These are phyloP conservation scores for Striga asiatica DNA, from an alignment of 257 asterid genomes.

Conservation along the genomic window DNA sequence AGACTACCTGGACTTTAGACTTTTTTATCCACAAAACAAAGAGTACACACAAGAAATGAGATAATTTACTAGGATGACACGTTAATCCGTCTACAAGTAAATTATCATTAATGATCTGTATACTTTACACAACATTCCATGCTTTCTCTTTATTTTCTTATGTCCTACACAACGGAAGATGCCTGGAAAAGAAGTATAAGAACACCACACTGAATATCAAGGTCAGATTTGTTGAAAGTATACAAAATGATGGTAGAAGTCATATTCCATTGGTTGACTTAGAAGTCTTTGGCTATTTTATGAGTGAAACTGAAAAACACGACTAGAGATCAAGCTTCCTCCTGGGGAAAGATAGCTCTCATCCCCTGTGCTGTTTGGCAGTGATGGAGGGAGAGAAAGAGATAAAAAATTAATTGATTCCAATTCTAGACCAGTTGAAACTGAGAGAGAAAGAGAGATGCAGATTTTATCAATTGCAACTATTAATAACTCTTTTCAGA, in stretches of 20 bases:
- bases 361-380: conserved; percentile 8
- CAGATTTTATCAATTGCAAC: too few species aligned
- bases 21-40: background rate
- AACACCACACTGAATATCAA: background rate
- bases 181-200: background rate
- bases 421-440: background rate
- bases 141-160: background rate
- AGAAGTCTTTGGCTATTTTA: background rate
- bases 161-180: background rate
- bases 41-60: conserved; percentile 1
- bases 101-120: background rate
- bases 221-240: conserved; percentile 5
- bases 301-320: background rate
- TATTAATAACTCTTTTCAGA: conserved; percentile 4
- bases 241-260: background rate
- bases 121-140: background rate
- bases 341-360: conserved; percentile 2
- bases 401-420: background rate
- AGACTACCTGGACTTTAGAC: background rate
- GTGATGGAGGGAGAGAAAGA: background rate
- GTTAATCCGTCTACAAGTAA: background rate
- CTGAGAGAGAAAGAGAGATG: too few species aligned
- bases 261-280: background rate
- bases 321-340: conserved; percentile 2
- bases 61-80: background rate